These are phyloP conservation scores for Corynespora cassiicola DNA, from an alignment of 2,329 filamentous ascomycete genomes.

Conservation along the genomic window DNA sequence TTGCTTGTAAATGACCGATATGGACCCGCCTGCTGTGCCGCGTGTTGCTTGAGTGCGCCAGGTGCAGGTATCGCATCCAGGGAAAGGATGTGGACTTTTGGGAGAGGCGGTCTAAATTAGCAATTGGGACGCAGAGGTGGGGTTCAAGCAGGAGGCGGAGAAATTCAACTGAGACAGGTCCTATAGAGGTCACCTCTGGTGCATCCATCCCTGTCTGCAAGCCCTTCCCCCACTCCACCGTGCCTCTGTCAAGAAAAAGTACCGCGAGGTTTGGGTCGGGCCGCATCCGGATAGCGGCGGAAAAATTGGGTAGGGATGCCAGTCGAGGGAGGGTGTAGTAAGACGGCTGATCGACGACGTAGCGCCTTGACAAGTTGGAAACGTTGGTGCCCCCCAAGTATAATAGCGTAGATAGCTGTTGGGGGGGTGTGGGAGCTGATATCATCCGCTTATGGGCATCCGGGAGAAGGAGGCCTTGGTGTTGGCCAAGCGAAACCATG, in stretches of 20 bases:
- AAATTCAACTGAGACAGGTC: slow-evolving; percentile 11
- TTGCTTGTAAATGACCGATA: too few relatives aligned
- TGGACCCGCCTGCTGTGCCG: too few relatives aligned
- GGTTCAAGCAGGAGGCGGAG: slow-evolving; percentile 3
- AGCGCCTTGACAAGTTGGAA: slow-evolving; percentile 24
- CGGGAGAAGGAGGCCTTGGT: slow-evolving; percentile 6
- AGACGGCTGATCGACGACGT: slow-evolving; percentile 39
- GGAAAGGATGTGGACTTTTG: too few relatives aligned
- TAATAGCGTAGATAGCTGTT: slow-evolving; percentile 15
- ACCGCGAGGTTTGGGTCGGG: slow-evolving; percentile 34
- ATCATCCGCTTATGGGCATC: slow-evolving; percentile 1
- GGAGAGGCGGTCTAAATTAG: too few relatives aligned
- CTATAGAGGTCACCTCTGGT: slow-evolving; percentile 9
- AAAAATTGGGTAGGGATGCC: slow-evolving; percentile 19
- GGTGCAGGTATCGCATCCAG: too few relatives aligned
- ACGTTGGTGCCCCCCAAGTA: slow-evolving; percentile 24
- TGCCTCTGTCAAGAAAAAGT: slow-evolving; percentile 14
- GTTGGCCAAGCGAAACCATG: slow-evolving; percentile 15
- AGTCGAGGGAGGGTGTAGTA: slow-evolving; percentile 11
- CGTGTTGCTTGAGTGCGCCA: too few relatives aligned
- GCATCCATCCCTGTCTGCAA: slow-evolving; percentile 6
- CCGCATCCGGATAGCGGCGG: slow-evolving; percentile 25
- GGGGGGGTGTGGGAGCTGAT: slow-evolving; percentile 3
- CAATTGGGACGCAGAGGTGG: not conserved
- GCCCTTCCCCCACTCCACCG: slow-evolving; percentile 12